Conservation (phyloP, 306 rosid genomes). For the Castanospermum australe region DNA sequence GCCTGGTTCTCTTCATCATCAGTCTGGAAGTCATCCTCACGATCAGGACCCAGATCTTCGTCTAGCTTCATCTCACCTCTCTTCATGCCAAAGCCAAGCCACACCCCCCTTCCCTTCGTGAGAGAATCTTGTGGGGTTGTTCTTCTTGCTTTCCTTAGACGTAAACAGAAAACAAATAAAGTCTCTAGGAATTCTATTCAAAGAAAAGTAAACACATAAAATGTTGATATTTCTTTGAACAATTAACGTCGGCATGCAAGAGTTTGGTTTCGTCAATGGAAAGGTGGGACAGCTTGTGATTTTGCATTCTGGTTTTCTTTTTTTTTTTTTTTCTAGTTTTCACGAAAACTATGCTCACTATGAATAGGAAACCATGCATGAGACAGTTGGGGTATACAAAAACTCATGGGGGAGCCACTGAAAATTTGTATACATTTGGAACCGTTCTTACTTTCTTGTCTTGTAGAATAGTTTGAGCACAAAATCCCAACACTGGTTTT, state of each 20-base stretch:
- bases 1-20: slow-evolving; percentile 73
- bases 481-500: too few relatives aligned
- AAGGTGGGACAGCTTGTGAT: not conserved
- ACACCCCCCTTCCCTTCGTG: not conserved
- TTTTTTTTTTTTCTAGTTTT: too few relatives aligned
- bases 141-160: not conserved
- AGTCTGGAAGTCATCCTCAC: slow-evolving; percentile 51
- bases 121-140: not conserved
- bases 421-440: too few relatives aligned
- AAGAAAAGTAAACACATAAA: not conserved
- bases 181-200: not conserved
- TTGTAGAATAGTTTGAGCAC: too few relatives aligned
- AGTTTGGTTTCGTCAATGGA: not conserved
- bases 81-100: not conserved
- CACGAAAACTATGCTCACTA: not conserved
- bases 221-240: slow-evolving; percentile 17
- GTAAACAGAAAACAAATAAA: not conserved
- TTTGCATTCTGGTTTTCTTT: not conserved
- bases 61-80: slow-evolving; percentile 43
- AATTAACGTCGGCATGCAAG: not conserved
- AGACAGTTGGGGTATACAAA: not conserved
- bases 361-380: not conserved
- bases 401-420: too few relatives aligned
- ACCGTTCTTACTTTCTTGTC: too few relatives aligned
- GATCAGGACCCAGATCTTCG: slow-evolving; percentile 56